Evolutionary conservation across 345 rosid species (phyloP).

Genomic region (Brassica napus): Da-Ae NC_063442.1:33241001-33241500

Average conservation of each 20-base stretch:
- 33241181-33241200: constrained; percentile 89
- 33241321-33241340: neutral
- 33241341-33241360: constrained; percentile 1
- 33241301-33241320: neutral
- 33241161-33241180: constrained; percentile 98
- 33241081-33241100: neutral
- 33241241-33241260: constrained; percentile 94
- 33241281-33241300: constrained; percentile 5
- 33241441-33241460: constrained; percentile 93
- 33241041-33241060: neutral
- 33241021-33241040: too few relatives aligned
- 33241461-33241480: constrained; percentile 99
- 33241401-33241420: constrained; percentile 97
- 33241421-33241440: constrained; percentile 96
- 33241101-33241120: constrained; percentile 94
- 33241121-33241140: constrained; percentile 99
- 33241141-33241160: constrained; percentile 96
- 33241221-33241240: constrained; percentile 92
- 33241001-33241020: neutral
- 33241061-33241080: neutral
- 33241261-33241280: constrained; percentile 50
- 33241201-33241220: constrained; percentile 94
- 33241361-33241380: constrained; percentile 8
- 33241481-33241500: constrained; percentile 99
- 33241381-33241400: constrained; percentile 84